Percentiles rank a stretch among this genome's conserved stretches.
phyloP scores from a whole-genome alignment of 2,329 filamentous ascomycete species.

The Arthroderma sp. region DNA sequence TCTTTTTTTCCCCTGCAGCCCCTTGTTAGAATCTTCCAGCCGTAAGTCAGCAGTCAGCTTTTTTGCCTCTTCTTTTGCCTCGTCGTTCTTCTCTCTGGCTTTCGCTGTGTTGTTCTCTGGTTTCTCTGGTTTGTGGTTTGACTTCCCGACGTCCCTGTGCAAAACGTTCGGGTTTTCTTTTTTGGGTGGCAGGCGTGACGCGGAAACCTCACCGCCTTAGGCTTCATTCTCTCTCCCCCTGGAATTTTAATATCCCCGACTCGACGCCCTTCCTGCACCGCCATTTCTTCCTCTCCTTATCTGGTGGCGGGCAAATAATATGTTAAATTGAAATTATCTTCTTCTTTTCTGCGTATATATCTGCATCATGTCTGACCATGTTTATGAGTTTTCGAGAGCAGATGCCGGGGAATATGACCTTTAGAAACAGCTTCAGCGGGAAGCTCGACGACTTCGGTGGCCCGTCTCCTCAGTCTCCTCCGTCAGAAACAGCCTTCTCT shows the following conservation, averaged over 20 bases:
- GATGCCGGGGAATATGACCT: constrained; percentile 43
- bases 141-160: neutral
- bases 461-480: constrained; percentile 62
- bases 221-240: no score
- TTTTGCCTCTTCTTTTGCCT: constrained; percentile 8
- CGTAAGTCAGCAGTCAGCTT: constrained; percentile 16
- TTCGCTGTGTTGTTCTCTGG: neutral
- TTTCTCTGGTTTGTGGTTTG: neutral
- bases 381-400: constrained; percentile 10
- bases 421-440: constrained; percentile 49
- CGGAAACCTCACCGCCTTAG: constrained; percentile 1
- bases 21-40: constrained; percentile 12
- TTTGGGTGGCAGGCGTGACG: neutral
- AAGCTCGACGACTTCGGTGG: constrained; percentile 71
- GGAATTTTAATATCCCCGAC: neutral
- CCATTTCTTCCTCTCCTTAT: neutral
- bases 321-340: neutral
- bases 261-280: neutral
- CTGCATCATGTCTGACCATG: constrained; percentile 15
- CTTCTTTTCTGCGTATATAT: neutral
- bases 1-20: no score
- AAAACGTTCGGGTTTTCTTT: neutral
- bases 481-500: constrained; percentile 63
- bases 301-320: neutral
- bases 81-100: constrained; percentile 10